Conservation (phyloP, 176 grass and related monocot genomes). For the Carex scoparia region DNA sequence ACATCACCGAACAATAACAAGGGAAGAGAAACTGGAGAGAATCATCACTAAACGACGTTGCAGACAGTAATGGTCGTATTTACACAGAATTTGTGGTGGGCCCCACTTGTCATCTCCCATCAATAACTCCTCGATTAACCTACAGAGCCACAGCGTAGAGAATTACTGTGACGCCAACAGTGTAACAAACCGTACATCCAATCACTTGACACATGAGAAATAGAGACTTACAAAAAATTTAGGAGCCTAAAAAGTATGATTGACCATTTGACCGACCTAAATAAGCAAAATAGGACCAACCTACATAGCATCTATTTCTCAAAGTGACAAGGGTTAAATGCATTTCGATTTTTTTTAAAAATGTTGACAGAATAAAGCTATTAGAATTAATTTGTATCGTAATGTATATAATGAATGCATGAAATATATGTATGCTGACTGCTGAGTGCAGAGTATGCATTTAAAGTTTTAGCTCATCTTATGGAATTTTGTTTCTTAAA, state of each 20-base stretch:
- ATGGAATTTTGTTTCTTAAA: no score
- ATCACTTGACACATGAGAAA: background rate
- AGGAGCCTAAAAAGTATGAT: background rate
- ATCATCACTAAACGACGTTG: background rate
- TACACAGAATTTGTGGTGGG: background rate
- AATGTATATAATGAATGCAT: no score
- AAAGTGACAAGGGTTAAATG: background rate
- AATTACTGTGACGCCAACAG: background rate
- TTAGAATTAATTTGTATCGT: background rate
- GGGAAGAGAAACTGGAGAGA: background rate
- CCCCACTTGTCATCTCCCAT: background rate
- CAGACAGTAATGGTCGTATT: background rate
- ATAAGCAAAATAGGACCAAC: background rate
- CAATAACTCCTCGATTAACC: background rate
- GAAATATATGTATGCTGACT: no score
- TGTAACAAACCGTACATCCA: background rate
- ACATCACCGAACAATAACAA: background rate
- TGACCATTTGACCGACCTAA: background rate
- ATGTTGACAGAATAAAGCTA: background rate
- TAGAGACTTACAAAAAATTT: background rate
- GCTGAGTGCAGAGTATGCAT: no score
- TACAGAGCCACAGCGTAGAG: background rate
- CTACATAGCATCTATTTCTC: background rate
- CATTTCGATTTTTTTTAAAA: background rate
- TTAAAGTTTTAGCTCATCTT: no score